Base-by-base conservation (phyloP, 2,329 filamentous ascomycete genomes). In the Fusarium mexicanum region DNA sequence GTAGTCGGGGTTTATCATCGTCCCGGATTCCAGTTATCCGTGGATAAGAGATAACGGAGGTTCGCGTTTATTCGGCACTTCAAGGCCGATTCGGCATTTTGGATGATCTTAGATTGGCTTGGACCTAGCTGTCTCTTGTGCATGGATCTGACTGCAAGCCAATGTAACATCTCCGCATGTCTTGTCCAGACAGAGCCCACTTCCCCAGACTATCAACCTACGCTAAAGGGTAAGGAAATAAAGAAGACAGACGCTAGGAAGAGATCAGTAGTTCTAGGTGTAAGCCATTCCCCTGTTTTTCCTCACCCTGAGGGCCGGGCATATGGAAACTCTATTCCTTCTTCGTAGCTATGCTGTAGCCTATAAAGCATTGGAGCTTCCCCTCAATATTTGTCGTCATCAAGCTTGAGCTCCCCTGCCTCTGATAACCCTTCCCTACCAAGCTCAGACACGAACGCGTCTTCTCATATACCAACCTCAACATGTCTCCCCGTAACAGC, bases 401-500 rank as follows among this genome's bases (percentile, higher is more conserved):
- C 43, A 22, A 26, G 9, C 38, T 17, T 35, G 29, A 24, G n/a
- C 20, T 37, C 24, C 22, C 26, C 4, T 35, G 24, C 8, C 11
- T 40, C 20, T 9, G 9, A 35, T 10, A 50, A 17, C 4, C 26
- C 11, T 38, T 2, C 8, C 10, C 18, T 20, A 22, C 31, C 17
- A 35, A 17, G 9, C 24, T 26, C 29, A 6, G 12, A 29, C 22
- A 37, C 43, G 11, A 51, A 22, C 33, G 2, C 20, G n/a, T 35
- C 18, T 46, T 3, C n/a, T 20, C 22, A 22, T 33, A 31, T 31
- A 24, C 16, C n/a, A n/a, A 6, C 18, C 50, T 22, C 33, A 40
- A 6, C 40, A 75, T 75, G 72, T 75, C 72, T 66, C 60, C 35
- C 2, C 58, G 33, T 47, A 47, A 46, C 11, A 74, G 71, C 16